A percentile compares a stretch with the other conserved stretches of the same genome.
phyloP scores from a whole-genome alignment of 306 rosid species.

The Dalbergia cultrata region DNA sequence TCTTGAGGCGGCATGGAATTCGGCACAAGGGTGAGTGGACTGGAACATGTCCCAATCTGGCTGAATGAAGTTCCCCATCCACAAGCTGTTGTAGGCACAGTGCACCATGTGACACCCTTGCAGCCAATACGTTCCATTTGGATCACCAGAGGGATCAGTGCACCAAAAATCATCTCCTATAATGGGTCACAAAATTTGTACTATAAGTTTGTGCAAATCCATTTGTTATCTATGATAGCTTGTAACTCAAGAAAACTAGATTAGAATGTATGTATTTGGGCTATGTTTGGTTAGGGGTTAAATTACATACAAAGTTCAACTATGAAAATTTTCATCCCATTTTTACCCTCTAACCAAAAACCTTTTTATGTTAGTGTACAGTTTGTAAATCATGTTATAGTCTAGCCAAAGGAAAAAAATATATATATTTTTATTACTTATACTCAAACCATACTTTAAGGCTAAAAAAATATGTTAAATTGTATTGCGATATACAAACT shows the following conservation, averaged over 20 bases:
- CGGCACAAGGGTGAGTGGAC: slow-evolving; percentile 77
- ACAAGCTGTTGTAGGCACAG: slow-evolving; percentile 79
- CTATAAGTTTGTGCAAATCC: background rate
- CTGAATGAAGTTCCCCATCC: slow-evolving; percentile 88
- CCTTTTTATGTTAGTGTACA: too few relatives aligned
- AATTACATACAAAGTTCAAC: too few relatives aligned
- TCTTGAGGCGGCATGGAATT: slow-evolving; percentile 74
- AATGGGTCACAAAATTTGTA: background rate
- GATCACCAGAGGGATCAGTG: slow-evolving; percentile 66
- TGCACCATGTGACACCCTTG: slow-evolving; percentile 91
- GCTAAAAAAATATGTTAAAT: too few relatives aligned
- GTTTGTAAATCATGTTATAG: too few relatives aligned
- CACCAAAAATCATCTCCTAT: slow-evolving; percentile 87
- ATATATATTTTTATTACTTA: too few relatives aligned
- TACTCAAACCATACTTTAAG: too few relatives aligned
- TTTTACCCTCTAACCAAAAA: too few relatives aligned
- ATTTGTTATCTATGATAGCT: background rate
- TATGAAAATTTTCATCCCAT: too few relatives aligned
- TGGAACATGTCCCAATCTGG: slow-evolving; percentile 97
- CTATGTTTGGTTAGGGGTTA: too few relatives aligned
- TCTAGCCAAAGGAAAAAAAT: too few relatives aligned
- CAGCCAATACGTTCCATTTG: slow-evolving; percentile 79
- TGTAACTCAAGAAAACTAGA: background rate
- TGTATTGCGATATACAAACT: too few relatives aligned
- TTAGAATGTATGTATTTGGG: too few relatives aligned